Base-by-base conservation (phyloP, 2,329 filamentous ascomycete species). In the Aspergillus fumigatus region DNA sequence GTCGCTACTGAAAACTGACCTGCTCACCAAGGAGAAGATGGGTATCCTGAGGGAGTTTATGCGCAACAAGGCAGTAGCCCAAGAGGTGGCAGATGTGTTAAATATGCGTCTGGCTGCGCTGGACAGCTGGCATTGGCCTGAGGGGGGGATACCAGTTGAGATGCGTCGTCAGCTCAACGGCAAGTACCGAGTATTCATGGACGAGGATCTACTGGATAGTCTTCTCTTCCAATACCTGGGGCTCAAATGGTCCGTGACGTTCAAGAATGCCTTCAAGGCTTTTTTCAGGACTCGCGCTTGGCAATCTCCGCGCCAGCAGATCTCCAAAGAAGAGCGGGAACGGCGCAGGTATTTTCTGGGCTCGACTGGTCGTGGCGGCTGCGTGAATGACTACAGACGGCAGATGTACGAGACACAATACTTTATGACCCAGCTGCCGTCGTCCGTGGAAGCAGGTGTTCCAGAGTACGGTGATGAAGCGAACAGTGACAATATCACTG, bases 101-200 rank as follows among this genome's bases (percentile, higher is more conserved):
- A 84, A 83, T 56, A 81, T 84, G 76, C 75, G 81, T 48, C 75
- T 84, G 48, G 71, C 75, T 0, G 73, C 77, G 6, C 65, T 85
- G 2, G 75, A 80, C 21, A 78, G 69, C 25, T 85, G 82, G 83
- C 65, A 70, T 11, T 85, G 82, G 82, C 74, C 73, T 17, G 64
- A 69, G 2, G 68, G 71, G 4, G 77, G 73, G 3, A 73, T 83
- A 7, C 70, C 75, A 1, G 63, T 84, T 2, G 74, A 81, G 48
- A 78, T 80, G 73, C 76, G 81, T 38, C 77, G 80, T 7, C 79
- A 83, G 52, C 65, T 84, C 38, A 84, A 83, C 60, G 81, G 81
- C 3, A 81, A 82, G 57, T 86, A 86, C 64, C 75, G 83, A 1
- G 79, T 85, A 26, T 84, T 79, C 63, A 82, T 84, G 74, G 81